These are phyloP conservation scores for Whalleya microplaca DNA, from an alignment of 2,329 filamentous ascomycete genomes.

Conservation along the genomic window DNA sequence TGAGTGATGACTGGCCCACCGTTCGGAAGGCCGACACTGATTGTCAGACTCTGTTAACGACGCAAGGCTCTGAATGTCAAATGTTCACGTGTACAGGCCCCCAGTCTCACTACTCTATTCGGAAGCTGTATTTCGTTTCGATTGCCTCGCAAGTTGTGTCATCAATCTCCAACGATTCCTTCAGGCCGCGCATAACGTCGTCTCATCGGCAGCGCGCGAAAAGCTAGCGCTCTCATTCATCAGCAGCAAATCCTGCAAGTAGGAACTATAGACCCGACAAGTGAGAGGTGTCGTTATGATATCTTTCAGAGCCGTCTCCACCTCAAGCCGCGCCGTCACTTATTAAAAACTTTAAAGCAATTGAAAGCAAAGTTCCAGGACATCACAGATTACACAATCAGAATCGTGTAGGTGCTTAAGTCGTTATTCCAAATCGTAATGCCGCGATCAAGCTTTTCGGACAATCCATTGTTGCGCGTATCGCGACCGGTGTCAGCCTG, in stretches of 20 bases:
- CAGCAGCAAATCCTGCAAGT: constrained; percentile 3
- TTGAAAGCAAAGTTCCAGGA: constrained; percentile 17
- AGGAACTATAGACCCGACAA: neutral
- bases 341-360: constrained; percentile 17
- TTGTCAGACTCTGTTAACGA: neutral
- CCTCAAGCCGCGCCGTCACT: constrained; percentile 20
- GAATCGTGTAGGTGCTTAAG: constrained; percentile 14
- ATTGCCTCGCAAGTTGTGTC: neutral
- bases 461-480: constrained; percentile 67
- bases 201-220: neutral
- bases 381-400: constrained; percentile 9
- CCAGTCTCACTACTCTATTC: neutral
- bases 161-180: neutral
- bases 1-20: neutral
- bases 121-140: neutral
- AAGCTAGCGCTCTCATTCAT: neutral
- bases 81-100: neutral
- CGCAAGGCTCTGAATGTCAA: neutral
- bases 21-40: neutral
- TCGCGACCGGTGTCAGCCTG: constrained; percentile 81
- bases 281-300: constrained; percentile 7
- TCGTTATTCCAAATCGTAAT: constrained; percentile 29
- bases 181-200: neutral
- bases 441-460: constrained; percentile 47
- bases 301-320: constrained; percentile 17